Evolutionary conservation across 2,329 filamentous ascomycete species (phyloP), one percentile per base, ranked within the genome.

Genomic region (Paraphoma chrysanthemicola): DNA sequence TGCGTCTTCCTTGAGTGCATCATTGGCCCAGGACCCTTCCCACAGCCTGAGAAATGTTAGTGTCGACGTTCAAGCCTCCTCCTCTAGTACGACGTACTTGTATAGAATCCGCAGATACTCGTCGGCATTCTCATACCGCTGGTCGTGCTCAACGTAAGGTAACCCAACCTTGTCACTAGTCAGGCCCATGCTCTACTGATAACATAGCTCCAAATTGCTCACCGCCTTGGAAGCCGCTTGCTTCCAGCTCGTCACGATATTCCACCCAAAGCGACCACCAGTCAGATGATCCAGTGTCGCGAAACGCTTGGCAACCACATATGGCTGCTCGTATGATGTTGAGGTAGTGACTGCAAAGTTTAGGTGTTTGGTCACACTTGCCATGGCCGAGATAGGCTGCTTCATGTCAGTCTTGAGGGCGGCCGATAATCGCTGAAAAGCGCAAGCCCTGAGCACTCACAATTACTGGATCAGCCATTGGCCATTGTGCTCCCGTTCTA

Each of bases 81-180:
- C 5, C 5, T 23, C 23, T 23, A 5, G 5, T 23, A 5, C 23
- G 5, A 5, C 23, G 23, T 23, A 42, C 39, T 42, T 42, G n/a
- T 89, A 89, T 59, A 88, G 79, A 3, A 90, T 85, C 39, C 84
- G 79, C 71, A 90, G 80, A 73, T 90, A 90, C 69, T 90, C 88
- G 59, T 90, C 86, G 2, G 86, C 87, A 38, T 86, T 81, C 6
- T 80, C 83, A 60, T 91, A 90, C 50, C 88, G 79, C 53, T 89
- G 85, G 60, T 90, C 88, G 66, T 90, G 88, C 74, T 81, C 78
- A 1, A 36, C 33, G 33, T 36, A 36, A 3, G 33, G 33, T 36
- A 36, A 6, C 14, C 33, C 33, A 36, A 36, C 33, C 33, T 36
- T 23, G 23, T 23, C 23, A 23, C 23, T 5, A 5, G 23, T 23